phyloP scores from a whole-genome alignment of 345 rosid species.

The Syzygium oleosum region DNA sequence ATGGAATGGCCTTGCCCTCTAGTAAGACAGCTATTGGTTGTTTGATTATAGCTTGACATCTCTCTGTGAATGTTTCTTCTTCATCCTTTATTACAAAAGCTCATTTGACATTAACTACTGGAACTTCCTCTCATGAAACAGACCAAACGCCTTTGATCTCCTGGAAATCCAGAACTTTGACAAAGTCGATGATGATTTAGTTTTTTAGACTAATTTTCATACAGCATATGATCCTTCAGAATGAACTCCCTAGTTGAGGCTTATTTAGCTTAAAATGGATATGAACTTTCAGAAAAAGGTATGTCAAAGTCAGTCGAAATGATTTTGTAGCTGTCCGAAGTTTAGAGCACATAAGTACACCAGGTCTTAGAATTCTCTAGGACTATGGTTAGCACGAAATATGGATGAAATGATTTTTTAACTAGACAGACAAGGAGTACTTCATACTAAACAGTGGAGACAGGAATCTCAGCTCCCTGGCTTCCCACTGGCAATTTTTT shows the following conservation, averaged over 20 bases:
- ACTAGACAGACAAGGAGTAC: neutral
- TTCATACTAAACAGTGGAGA: neutral
- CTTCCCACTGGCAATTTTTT: neutral
- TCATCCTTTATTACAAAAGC: neutral
- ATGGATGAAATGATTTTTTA: neutral
- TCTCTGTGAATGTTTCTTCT: neutral
- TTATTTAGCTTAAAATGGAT: neutral
- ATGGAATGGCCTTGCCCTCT: neutral
- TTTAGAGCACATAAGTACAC: neutral
- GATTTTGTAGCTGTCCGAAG: neutral
- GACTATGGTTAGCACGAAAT: neutral
- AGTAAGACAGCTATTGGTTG: neutral
- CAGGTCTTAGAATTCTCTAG: neutral
- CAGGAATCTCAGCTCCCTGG: neutral
- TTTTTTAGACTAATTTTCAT: neutral
- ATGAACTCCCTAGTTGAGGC: neutral
- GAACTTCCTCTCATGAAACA: neutral
- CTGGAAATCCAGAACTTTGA: neutral
- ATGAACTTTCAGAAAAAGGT: neutral
- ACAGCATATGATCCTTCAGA: neutral
- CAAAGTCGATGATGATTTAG: neutral
- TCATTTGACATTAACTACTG: neutral
- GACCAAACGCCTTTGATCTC: neutral
- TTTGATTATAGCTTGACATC: neutral
- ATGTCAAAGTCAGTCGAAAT: neutral